These are phyloP conservation scores for Cicer judaicum DNA, from an alignment of 306 rosid genomes.

Conservation along the genomic window DNA sequence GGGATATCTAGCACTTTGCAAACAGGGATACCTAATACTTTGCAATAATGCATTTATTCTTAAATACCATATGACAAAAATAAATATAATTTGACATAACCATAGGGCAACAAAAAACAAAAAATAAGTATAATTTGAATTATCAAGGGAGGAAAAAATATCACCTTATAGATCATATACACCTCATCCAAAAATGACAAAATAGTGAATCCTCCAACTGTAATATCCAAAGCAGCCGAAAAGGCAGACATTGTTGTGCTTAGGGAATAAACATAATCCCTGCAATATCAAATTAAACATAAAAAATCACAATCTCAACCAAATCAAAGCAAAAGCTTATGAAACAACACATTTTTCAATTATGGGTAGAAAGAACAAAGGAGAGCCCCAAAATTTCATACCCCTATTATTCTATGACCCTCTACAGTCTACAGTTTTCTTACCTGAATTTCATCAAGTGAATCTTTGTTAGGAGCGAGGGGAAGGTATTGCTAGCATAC, in stretches of 20 bases:
- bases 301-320: constrained; percentile 50
- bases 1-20: too few species aligned
- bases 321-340: constrained; percentile 43
- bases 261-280: constrained; percentile 74
- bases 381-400: constrained; percentile 25
- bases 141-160: constrained; percentile 30
- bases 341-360: constrained; percentile 24
- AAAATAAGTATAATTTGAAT: constrained; percentile 10
- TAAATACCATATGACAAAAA: constrained; percentile 4
- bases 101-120: not conserved
- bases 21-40: constrained; percentile 21
- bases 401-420: constrained; percentile 4
- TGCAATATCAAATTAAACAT: constrained; percentile 52
- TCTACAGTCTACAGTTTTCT: not conserved
- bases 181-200: constrained; percentile 77
- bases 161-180: constrained; percentile 71
- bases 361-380: constrained; percentile 18
- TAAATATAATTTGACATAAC: constrained; percentile 36
- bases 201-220: constrained; percentile 65
- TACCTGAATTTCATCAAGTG: constrained; percentile 23
- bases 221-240: constrained; percentile 62
- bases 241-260: constrained; percentile 59
- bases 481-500: not conserved
- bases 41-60: constrained; percentile 22
- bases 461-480: not conserved